phyloP scores from a whole-genome alignment of 495 filamentous ascomycete genomes.

The Aspergillus kassunensis region DNA sequence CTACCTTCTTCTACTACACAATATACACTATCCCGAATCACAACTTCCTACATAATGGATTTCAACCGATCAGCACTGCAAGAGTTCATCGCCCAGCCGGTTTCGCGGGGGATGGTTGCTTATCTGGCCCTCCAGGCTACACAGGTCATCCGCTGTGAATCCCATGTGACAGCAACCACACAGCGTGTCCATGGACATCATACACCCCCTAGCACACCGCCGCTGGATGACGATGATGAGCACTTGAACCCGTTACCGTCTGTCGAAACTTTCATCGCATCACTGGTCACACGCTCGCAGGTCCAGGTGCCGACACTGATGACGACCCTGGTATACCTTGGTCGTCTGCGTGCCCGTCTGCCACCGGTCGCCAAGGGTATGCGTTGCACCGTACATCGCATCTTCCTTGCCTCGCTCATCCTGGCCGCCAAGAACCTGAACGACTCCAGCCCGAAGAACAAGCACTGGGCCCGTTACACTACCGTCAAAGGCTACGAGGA shows the following conservation, averaged over 20 bases:
- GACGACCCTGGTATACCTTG: constrained; percentile 91
- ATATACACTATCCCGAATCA: neutral
- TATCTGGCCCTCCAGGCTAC: constrained; percentile 80
- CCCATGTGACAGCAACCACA: constrained; percentile 33
- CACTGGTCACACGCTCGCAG: constrained; percentile 84
- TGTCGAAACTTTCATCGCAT: constrained; percentile 85
- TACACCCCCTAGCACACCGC: constrained; percentile 65
- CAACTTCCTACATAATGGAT: constrained; percentile 18
- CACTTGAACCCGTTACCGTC: constrained; percentile 59
- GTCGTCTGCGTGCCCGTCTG: constrained; percentile 73
- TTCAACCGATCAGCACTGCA: constrained; percentile 82
- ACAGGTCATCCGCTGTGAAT: constrained; percentile 88
- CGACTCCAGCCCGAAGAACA: constrained; percentile 97
- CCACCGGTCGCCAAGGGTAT: constrained; percentile 95
- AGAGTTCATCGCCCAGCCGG: constrained; percentile 78
- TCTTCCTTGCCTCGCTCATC: constrained; percentile 77
- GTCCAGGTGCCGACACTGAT: constrained; percentile 97
- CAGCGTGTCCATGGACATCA: constrained; percentile 49
- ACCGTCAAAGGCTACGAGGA: constrained; percentile 66
- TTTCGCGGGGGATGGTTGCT: constrained; percentile 77
- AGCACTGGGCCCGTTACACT: constrained; percentile 97
- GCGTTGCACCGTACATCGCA: constrained; percentile 90
- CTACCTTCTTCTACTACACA: constrained; percentile 1
- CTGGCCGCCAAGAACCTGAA: constrained; percentile 77
- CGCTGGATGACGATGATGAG: constrained; percentile 43